These are phyloP conservation scores for Athelia sp. DNA, from an alignment of 1,284 basidiomycete species.

Conservation along the genomic window DNA sequence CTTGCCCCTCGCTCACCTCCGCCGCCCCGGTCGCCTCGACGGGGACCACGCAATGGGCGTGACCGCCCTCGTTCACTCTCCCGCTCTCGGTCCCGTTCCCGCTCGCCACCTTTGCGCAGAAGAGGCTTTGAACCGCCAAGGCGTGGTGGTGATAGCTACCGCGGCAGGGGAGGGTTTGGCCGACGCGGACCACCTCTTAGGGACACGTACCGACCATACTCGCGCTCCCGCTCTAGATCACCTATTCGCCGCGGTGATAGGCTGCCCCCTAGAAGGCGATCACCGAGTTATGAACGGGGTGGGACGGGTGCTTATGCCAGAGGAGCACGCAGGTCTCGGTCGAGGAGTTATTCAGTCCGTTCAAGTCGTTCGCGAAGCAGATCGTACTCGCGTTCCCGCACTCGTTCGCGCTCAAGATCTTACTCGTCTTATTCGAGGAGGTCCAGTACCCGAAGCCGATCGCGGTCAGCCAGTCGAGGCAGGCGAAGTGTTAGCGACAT, in stretches of 20 bases:
- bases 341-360: constrained; percentile 52
- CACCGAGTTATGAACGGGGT: constrained; percentile 67
- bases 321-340: constrained; percentile 32
- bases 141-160: constrained; percentile 28
- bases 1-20: constrained; percentile 43
- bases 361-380: constrained; percentile 72
- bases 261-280: constrained; percentile 48
- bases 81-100: constrained; percentile 39
- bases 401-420: constrained; percentile 42
- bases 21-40: constrained; percentile 21
- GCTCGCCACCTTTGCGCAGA: constrained; percentile 34
- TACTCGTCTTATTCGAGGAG: constrained; percentile 47
- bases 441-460: constrained; percentile 25
- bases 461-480: constrained; percentile 44
- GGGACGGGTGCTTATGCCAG: constrained; percentile 45
- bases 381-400: constrained; percentile 48
- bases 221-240: constrained; percentile 47
- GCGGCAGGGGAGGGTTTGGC: constrained; percentile 24
- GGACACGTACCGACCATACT: constrained; percentile 41
- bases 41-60: constrained; percentile 38
- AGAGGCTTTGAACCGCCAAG: constrained; percentile 22
- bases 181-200: constrained; percentile 35
- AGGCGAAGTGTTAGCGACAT: constrained; percentile 70
- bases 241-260: constrained; percentile 33
- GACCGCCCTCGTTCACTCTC: constrained; percentile 36